Percentiles rank a stretch among this genome's conserved stretches.
phyloP scores from a whole-genome alignment of 2,329 filamentous ascomycete species.

The Trichoderma sp. region DNA sequence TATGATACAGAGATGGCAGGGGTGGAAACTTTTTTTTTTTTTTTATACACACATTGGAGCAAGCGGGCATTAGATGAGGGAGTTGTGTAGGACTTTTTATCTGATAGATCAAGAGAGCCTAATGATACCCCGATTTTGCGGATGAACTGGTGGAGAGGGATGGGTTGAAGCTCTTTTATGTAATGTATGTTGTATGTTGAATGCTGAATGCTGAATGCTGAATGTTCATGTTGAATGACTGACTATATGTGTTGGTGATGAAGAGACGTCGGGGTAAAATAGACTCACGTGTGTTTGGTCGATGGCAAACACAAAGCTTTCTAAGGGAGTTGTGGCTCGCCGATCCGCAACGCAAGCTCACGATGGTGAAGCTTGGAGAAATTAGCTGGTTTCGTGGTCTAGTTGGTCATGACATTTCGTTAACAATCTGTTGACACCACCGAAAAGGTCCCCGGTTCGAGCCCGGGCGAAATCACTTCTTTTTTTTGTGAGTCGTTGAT shows the following conservation, averaged over 20 bases:
- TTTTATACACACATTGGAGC: constrained; percentile 2
- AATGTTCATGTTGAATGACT: neutral
- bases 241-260: neutral
- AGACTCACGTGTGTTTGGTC: neutral
- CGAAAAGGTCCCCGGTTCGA: constrained; percentile 28
- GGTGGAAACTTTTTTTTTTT: neutral
- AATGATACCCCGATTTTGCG: constrained; percentile 44
- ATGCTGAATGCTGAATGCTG: neutral
- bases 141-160: neutral
- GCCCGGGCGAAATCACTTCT: constrained; percentile 26
- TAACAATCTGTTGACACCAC: constrained; percentile 26
- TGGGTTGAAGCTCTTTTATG: neutral
- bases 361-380: neutral
- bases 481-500: neutral
- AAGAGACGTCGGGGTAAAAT: neutral
- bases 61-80: constrained; percentile 16
- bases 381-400: constrained; percentile 25
- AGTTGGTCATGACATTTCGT: constrained; percentile 27
- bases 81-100: constrained; percentile 25
- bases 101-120: constrained; percentile 37
- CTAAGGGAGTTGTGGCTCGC: neutral
- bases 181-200: neutral
- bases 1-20: constrained; percentile 23
- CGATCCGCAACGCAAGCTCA: neutral
- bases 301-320: neutral